Conservation (phyloP, 768 basidiomycete genomes). For the Leucosporidium creatinivorum region DNA sequence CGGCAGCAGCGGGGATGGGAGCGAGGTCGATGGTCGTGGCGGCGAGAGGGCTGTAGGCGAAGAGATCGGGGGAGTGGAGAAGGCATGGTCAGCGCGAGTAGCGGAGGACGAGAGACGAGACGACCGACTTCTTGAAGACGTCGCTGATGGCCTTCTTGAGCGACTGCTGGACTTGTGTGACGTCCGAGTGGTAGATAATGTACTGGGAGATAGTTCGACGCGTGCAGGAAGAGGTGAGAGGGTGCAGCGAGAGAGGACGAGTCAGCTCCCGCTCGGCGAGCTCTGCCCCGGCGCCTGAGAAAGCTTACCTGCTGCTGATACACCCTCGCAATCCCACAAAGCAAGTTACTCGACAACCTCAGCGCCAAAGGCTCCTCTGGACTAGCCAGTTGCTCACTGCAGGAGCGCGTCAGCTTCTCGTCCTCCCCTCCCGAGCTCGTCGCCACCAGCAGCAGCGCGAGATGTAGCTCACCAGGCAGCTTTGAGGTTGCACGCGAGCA, state of each 20-base stretch:
- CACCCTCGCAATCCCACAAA: conserved; percentile 25
- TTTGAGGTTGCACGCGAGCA: conserved; percentile 22
- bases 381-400: conserved; percentile 18
- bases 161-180: conserved; percentile 14
- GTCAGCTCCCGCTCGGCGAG: neutral
- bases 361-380: conserved; percentile 30
- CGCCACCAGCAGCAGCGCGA: too few species aligned
- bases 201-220: conserved; percentile 1
- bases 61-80: neutral
- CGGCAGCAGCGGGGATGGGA: neutral
- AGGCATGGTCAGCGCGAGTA: neutral
- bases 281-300: too few species aligned
- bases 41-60: neutral
- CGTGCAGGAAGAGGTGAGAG: neutral
- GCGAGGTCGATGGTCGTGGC: conserved; percentile 4
- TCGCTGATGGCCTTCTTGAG: conserved; percentile 24
- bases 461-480: conserved; percentile 17
- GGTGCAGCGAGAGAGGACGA: too few species aligned
- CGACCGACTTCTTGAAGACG: neutral
- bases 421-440: neutral
- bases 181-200: conserved; percentile 16
- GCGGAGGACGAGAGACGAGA: neutral
- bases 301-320: conserved; percentile 24
- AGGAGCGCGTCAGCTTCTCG: neutral
- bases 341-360: conserved; percentile 19